Base-by-base conservation (phyloP, 305 asterid genomes). In the Fraxinus angustifolia region DNA sequence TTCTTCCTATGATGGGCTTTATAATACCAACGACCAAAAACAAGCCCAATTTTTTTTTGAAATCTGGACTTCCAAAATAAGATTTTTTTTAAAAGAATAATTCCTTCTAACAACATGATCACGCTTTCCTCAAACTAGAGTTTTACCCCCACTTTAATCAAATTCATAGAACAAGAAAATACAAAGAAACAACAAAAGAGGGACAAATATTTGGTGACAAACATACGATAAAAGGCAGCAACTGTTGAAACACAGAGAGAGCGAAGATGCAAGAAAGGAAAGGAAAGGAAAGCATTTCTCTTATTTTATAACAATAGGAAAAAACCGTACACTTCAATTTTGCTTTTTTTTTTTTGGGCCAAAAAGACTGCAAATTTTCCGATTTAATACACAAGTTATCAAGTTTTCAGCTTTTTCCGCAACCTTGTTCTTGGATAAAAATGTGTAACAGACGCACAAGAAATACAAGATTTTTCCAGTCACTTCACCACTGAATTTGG, bases 371-470 rank as follows among this genome's bases (percentile, higher is more conserved):
- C 65, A 30, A 40, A 40, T 40, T 8, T 10, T 40, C 50, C 50
- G n/a, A 42, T 42, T 42, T 42, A 42, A 42, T 42, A 42, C 50
- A 11, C 50, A 11, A 42, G 48, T 8, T 40, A 40, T 40, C 48
- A 40, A 40, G n/a, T 42, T 42, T 72, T 42, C 85, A 82, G 82
- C 84, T 38, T 85, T 85, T 82, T 71, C 85, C 68, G 85, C 77
- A 71, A 84, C 42, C 79, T 36, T 42, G 33, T 16, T 17, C 67
- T 75, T 78, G 72, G 78, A 77, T 14, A 23, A 33, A 33, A 73
- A 60, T 1, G 19, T 16, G 38, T 7, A 35, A 35, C 40, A 35
- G 40, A 36, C 42, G 6, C 68, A 60, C 0, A 36, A 76, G 16
- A 30, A 80, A 71, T 42, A 67, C 30, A 74, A 80, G 21, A 23